phyloP scores from a whole-genome alignment of 768 basidiomycete species.

The Mycena maculata region DNA sequence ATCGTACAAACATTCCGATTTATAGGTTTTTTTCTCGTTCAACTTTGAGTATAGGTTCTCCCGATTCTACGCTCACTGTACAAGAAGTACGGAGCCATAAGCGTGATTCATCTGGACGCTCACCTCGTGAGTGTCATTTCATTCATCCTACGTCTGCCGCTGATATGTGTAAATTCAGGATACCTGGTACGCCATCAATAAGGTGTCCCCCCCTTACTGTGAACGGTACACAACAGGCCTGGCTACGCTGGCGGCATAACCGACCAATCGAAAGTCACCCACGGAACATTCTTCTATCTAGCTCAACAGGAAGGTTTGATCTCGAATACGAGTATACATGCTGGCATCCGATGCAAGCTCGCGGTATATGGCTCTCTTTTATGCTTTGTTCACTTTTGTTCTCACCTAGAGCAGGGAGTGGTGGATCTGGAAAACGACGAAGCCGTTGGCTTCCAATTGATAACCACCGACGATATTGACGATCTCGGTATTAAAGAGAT shows the following conservation, averaged over 20 bases:
- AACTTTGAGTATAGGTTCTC: conserved; percentile 64
- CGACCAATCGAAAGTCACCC: conserved; percentile 76
- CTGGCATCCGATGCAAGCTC: conserved; percentile 86
- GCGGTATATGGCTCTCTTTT: conserved; percentile 40
- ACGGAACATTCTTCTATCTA: conserved; percentile 88
- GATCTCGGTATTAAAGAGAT: conserved; percentile 80
- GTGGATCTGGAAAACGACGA: conserved; percentile 76
- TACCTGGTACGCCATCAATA: conserved; percentile 51
- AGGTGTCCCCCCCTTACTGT: too few relatives aligned
- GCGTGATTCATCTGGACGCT: conserved; percentile 87
- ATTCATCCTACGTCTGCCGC: conserved; percentile 39
- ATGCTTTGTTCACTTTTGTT: conserved; percentile 43
- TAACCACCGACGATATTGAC: conserved; percentile 87
- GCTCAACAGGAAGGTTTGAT: conserved; percentile 85
- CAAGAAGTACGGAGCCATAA: conserved; percentile 78
- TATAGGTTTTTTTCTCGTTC: conserved; percentile 39
- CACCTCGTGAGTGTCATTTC: conserved; percentile 63
- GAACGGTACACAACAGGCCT: conserved; percentile 51
- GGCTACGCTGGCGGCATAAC: conserved; percentile 68
- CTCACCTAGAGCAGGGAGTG: conserved; percentile 59
- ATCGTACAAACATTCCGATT: conserved; percentile 62
- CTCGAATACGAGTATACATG: conserved; percentile 83
- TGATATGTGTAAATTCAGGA: conserved; percentile 51
- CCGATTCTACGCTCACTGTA: conserved; percentile 86
- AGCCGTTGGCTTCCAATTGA: conserved; percentile 80